Evolutionary conservation across 495 filamentous ascomycete species (phyloP).

Genomic region (Penicillium cinerascens): DNA sequence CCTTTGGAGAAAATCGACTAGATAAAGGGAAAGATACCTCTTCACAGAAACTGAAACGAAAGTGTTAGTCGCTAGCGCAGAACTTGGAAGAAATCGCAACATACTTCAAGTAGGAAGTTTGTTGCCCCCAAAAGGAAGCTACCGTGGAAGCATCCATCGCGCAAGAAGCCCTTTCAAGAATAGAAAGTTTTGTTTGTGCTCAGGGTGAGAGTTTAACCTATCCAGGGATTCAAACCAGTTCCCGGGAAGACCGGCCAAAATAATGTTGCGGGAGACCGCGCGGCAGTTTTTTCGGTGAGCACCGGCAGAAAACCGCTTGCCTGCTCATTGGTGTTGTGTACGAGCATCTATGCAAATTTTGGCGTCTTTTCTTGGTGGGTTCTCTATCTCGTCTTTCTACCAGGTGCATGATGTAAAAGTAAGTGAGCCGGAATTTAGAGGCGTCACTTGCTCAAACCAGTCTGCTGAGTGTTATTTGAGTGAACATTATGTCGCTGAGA

Average conservation of each 20-base stretch:
- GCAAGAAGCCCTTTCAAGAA: background rate
- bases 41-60: slow-evolving; percentile 30
- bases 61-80: background rate
- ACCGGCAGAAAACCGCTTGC: background rate
- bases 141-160: background rate
- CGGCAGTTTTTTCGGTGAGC: background rate
- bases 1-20: background rate
- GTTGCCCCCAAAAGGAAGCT: slow-evolving; percentile 27
- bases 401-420: no score
- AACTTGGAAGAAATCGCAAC: background rate
- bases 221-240: background rate
- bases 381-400: no score
- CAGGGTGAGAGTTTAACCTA: background rate
- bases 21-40: slow-evolving; percentile 15
- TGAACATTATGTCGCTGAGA: no score
- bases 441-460: no score
- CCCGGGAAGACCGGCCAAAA: background rate
- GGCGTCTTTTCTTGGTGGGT: no score
- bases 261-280: background rate
- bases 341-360: no score
- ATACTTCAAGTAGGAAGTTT: slow-evolving; percentile 33
- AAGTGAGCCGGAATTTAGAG: no score
- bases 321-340: no score
- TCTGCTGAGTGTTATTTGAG: no score
- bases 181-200: background rate